phyloP scores from a whole-genome alignment of 2,329 filamentous ascomycete species.

The Calonectria henricotiae region DNA sequence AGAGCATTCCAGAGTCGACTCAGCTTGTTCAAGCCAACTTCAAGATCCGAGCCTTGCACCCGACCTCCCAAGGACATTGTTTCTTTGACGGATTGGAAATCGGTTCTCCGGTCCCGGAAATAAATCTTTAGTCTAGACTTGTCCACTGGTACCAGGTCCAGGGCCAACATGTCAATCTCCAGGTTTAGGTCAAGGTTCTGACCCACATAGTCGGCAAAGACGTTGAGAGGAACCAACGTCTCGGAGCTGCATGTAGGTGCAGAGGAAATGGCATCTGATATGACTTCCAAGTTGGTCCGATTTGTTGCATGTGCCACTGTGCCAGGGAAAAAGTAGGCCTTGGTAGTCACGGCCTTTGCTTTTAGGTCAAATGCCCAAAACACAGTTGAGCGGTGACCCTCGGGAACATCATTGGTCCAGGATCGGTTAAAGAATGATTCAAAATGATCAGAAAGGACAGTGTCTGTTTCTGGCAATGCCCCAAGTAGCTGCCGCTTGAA shows the following conservation, averaged over 20 bases:
- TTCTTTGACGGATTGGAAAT: background rate
- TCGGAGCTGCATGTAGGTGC: background rate
- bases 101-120: background rate
- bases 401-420: background rate
- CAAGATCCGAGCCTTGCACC: background rate
- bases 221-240: background rate
- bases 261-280: background rate
- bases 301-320: conserved; percentile 11
- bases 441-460: background rate
- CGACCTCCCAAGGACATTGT: conserved; percentile 10
- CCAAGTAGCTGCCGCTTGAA: background rate
- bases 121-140: conserved; percentile 14
- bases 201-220: conserved; percentile 5
- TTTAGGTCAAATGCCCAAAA: conserved; percentile 17
- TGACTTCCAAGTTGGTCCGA: background rate
- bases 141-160: background rate
- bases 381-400: conserved; percentile 1
- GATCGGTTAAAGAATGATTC: background rate
- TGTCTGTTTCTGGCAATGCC: background rate
- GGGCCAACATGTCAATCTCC: conserved; percentile 14
- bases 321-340: conserved; percentile 3
- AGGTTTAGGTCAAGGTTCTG: background rate
- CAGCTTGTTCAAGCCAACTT: background rate
- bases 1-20: background rate
- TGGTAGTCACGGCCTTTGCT: conserved; percentile 7